phyloP scores from a whole-genome alignment of 2,329 filamentous ascomycete genomes.

The Colletotrichum cordylinicola region DNA sequence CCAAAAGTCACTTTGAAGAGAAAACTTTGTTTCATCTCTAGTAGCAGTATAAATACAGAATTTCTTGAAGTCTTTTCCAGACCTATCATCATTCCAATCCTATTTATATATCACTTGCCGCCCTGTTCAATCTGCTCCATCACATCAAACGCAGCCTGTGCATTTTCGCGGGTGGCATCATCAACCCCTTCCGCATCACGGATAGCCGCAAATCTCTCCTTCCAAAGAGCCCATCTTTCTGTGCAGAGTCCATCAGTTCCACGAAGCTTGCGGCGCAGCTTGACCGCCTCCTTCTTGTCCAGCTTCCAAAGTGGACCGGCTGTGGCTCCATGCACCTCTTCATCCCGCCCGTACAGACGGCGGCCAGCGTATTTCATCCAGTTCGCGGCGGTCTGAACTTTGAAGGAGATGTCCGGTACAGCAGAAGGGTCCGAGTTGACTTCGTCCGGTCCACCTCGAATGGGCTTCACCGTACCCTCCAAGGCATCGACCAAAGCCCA shows the following conservation, averaged over 20 bases:
- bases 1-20: fast-evolving
- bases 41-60: fast-evolving
- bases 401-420: neutral
- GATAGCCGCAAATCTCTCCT: neutral
- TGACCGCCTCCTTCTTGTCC: neutral
- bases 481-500: neutral
- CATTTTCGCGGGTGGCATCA: neutral
- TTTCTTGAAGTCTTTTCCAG: neutral
- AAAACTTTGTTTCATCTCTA: neutral
- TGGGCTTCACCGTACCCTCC: neutral
- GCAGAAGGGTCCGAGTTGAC: neutral
- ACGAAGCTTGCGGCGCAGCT: neutral
- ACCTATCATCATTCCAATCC: neutral
- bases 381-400: neutral
- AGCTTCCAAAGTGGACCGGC: neutral
- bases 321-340: neutral
- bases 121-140: neutral
- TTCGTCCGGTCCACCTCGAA: neutral
- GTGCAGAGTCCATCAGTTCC: neutral
- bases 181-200: neutral
- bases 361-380: neutral
- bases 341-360: neutral
- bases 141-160: neutral
- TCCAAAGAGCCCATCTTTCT: neutral
- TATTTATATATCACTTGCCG: neutral